phyloP scores from a whole-genome alignment of 345 rosid species.

The Excoecaria cochinchinensis region DNA sequence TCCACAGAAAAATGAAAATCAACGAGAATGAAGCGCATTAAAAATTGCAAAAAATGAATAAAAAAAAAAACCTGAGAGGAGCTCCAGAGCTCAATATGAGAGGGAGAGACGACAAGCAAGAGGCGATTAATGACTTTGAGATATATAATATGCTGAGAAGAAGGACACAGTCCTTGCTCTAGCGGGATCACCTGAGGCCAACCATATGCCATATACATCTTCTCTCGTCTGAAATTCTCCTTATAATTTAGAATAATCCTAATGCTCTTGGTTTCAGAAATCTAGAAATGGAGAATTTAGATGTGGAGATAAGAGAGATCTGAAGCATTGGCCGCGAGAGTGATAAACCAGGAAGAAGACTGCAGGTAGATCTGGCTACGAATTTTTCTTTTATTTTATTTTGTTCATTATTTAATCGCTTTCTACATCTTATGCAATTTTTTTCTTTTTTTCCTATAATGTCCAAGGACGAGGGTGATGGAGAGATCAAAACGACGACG shows the following conservation, averaged over 20 bases:
- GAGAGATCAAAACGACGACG: too few relatives aligned
- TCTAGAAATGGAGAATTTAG: constrained; percentile 15
- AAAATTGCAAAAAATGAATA: background rate
- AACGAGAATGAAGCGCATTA: background rate
- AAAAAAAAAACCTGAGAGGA: constrained; percentile 51
- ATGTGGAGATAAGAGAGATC: constrained; percentile 20
- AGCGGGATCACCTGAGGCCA: constrained; percentile 98
- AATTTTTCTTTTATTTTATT: background rate
- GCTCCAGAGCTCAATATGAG: constrained; percentile 92
- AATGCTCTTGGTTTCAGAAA: constrained; percentile 23
- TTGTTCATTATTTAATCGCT: background rate
- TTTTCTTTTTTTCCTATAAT: background rate
- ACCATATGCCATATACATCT: constrained; percentile 97
- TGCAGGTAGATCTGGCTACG: constrained; percentile 11
- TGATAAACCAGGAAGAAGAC: background rate
- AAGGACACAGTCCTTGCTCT: constrained; percentile 57
- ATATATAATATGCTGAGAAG: constrained; percentile 71
- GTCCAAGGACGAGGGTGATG: too few relatives aligned
- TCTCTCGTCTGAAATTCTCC: background rate
- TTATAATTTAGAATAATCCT: background rate
- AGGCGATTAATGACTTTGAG: constrained; percentile 63
- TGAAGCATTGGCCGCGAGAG: constrained; percentile 17
- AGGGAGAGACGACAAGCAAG: constrained; percentile 73
- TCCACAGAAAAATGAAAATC: background rate
- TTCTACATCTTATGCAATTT: background rate